Evolutionary conservation across 2,329 filamentous ascomycete genomes (phyloP), one percentile per base, ranked within the genome.

Genomic region (Didymella sp.): DNA sequence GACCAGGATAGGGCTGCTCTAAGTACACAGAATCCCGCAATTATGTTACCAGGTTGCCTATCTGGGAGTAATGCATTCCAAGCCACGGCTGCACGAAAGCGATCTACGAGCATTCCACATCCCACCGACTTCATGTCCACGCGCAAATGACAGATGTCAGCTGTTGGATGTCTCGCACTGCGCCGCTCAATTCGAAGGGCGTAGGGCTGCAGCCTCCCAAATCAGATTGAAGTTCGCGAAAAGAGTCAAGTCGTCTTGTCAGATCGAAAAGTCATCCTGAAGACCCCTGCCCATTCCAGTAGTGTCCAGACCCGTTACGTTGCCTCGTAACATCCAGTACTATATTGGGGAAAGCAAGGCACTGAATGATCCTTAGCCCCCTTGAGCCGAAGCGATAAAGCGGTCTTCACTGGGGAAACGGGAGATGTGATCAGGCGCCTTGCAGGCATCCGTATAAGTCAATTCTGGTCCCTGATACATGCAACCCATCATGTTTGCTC

Each of bases 111-210:
- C 59, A 61, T 59, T 59, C 56, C 51, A 40, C 7, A 15, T 33
- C 24, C 24, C 30, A 37, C 17, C 38, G 12, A 15, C 35, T 40
- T 31, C 41, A 33, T 45, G 37, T 40, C 27, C 46, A 52, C 59
- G 63, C 61, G 61, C 57, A 61, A 59, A 53, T 66, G 63, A 61
- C 64, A 63, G 54, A 58, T 61, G 61, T 61, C 58, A 59, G 40
- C 55, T 37, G 49, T 38, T 25, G 41, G 49, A 30, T 51, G 38
- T 59, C 55, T 55, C 28, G 47, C 31, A 33, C 30, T 17, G 49
- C 17, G 22, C 19, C 37, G 38, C 44, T 30, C 8, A 5, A 35
- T 44, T 15, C 12, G 13, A 33, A 19, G 17, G 9, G n/a, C 13
- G 27, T 17, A 42, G 3, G 30, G 30, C 17, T 37, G 8, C 28